Evolutionary conservation across 2,329 filamentous ascomycete genomes (phyloP).

Genomic region (Penicillium polonicum): DNA sequence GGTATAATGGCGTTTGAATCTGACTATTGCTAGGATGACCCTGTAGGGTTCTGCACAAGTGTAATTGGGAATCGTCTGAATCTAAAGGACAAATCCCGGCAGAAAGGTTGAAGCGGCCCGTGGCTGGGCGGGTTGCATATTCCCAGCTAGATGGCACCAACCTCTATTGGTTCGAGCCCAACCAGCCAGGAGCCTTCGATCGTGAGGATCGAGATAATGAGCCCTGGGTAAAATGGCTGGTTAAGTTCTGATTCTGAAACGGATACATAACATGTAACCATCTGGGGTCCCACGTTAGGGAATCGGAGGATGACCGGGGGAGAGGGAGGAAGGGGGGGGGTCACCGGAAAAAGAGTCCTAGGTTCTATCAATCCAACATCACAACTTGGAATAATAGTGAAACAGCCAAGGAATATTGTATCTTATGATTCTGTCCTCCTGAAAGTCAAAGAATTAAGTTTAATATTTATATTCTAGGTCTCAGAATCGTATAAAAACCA

Average conservation of each 20-base stretch:
- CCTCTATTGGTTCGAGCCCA: constrained; percentile 27
- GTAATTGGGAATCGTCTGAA: background rate
- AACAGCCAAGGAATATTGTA: background rate
- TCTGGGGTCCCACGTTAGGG: background rate
- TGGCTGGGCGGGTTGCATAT: constrained; percentile 21
- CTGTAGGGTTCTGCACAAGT: background rate
- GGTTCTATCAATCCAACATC: background rate
- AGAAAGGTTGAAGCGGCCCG: constrained; percentile 19
- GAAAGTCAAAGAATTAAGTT: background rate
- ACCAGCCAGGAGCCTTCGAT: background rate
- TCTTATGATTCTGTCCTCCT: background rate
- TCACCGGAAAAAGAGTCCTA: background rate
- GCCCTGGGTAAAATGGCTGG: background rate
- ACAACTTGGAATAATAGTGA: background rate
- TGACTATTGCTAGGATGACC: background rate
- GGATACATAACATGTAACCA: background rate
- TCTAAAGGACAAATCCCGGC: constrained; percentile 10
- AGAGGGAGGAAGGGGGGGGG: background rate
- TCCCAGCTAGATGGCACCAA: constrained; percentile 32
- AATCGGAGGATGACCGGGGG: background rate
- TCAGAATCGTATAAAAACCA: background rate
- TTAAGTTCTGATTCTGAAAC: background rate
- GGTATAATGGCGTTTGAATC: background rate
- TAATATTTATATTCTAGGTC: background rate
- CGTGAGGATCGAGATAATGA: background rate